Base-by-base conservation (phyloP, 345 rosid species). In the Bruguiera parviflora region DNA sequence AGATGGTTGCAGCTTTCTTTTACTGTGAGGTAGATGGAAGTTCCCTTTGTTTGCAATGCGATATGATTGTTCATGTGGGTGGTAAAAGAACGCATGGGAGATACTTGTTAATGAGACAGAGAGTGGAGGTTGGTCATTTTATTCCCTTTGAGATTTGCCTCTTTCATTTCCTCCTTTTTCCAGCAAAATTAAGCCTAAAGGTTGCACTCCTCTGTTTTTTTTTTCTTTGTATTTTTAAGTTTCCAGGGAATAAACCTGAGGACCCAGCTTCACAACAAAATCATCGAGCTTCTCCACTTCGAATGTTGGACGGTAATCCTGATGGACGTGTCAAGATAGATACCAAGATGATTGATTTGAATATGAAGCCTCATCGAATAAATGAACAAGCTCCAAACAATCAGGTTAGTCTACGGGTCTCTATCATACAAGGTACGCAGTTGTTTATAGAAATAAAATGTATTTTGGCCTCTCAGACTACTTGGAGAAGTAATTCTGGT, bases 21-120 rank as follows among this genome's bases (percentile, higher is more conserved):
- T 89, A 86, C 84, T 93, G 98, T 58, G 94, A 91, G 79, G 70
- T 86, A 75, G 94, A 89, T 66, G 96, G 96, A 71, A 89, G 79
- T 74, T 93, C 92, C 20, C 92, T 89, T 67, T 93, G 94, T 77
- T 78, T 93, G 76, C 88, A 89, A 72, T 89, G 98, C 65, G 97
- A 93, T 64, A 86, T 85, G 90, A 78, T 79, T 64, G 96, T 91
- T 58, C 98, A 88, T 82, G 88, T 85, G 67, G 97, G 97, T n/a
- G 93, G 88, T 62, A 90, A 89, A 80, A 82, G 91, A 82, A 87
- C 82, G 1, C 96, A 91, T 63, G 76, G 68, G 61, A 84, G 98
- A 65, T 85, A 77, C 79, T 91, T 89, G 49, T 64, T 91, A 27
- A 61, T 88, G 28, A 86, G 96, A 78, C 97, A 93, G 83, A 84